Evolutionary conservation across 805 yeast genomes (phyloP), one percentile per base, ranked within the genome.

Genomic region (Lachancea sp.): DNA sequence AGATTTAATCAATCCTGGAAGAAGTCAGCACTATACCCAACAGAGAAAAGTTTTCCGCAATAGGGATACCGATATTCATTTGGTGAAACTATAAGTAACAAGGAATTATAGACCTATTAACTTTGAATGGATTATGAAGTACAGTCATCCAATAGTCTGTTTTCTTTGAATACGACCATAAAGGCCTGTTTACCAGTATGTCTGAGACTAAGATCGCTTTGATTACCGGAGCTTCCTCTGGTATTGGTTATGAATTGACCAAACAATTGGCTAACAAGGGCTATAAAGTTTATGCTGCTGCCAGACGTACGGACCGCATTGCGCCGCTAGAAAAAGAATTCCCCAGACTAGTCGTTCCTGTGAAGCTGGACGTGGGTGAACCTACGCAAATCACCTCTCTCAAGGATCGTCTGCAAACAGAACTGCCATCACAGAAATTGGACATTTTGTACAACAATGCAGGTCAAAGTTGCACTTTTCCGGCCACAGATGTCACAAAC

Each of bases 391-490:
- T 80, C 30, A 17, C 49, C 5, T 47, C 62, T 12, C 68, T 77
- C 21, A 71, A 69, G 41, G 52, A 68, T 13, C 61, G 62, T 19
- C 65, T 81, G n/a, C 42, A 49, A 0, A 47, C 51, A 2, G 66
- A 71, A 29, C 43, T 65, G 24, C 66, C 71, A 8, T 74, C 70
- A 26, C 73, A 72, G 1, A 67, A 69, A 36, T 56, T 82, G 41
- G 86, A 83, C 50, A 49, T 80, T 8, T 59, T 83, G 39, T 82
- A 69, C 63, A 83, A 84, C 59, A 84, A 83, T 57, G 94, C 94
- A 1, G 89, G 89, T 13, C 80, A 74, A 49, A 71, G 86, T 16
- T 83, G 89, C 51, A 74, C 84, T 0, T 68, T 77, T 38, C 85
- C 92, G 1, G 85, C 83, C 0, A 47, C 73, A 34, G 92, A 83